Evolutionary conservation across 2,329 filamentous ascomycete genomes (phyloP).

Genomic region (Zymoseptoria brevis): DNA sequence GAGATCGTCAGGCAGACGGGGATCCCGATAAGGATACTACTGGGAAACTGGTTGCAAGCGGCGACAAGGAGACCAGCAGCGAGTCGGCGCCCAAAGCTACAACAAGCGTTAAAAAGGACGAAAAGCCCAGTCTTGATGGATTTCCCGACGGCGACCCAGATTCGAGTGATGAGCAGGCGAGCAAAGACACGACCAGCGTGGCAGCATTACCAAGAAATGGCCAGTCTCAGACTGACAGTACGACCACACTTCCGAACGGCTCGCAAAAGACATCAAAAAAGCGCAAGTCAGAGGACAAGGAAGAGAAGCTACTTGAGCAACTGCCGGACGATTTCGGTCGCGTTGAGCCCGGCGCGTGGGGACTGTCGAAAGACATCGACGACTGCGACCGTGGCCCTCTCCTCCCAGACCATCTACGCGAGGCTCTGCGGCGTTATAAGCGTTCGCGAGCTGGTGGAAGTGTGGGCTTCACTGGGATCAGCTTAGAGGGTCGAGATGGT

Average conservation of each 20-base stretch:
- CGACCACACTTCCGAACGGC: background rate
- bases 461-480: constrained; percentile 43
- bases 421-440: constrained; percentile 63
- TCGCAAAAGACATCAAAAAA: background rate
- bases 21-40: background rate
- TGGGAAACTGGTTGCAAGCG: background rate
- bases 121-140: constrained; percentile 1
- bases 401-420: constrained; percentile 65
- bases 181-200: background rate
- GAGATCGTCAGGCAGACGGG: background rate
- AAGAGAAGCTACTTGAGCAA: background rate
- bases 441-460: constrained; percentile 55
- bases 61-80: background rate
- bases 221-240: background rate
- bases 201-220: background rate
- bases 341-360: constrained; percentile 20
- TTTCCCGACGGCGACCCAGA: constrained; percentile 61
- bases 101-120: background rate
- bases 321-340: constrained; percentile 12
- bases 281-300: background rate
- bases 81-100: background rate
- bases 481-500: constrained; percentile 39
- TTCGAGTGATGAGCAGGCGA: background rate
- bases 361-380: constrained; percentile 19
- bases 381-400: constrained; percentile 48